Conservation (phyloP, 352 stramenopile genomes). For the Blastocystis sp. region DNA sequence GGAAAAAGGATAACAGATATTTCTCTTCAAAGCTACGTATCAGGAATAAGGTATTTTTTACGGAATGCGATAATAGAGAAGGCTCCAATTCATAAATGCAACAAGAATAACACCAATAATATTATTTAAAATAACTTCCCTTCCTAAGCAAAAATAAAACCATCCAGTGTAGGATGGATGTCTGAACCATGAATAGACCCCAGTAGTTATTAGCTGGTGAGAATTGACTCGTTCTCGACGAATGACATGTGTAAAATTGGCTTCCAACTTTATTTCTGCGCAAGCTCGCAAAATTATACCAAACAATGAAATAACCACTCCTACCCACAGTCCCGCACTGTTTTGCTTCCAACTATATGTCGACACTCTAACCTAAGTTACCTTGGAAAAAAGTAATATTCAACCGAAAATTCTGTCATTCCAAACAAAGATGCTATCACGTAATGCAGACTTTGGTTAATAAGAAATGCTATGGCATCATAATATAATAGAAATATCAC, state of each 20-base stretch:
- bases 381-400: conserved; percentile 27
- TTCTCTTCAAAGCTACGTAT: conserved; percentile 48
- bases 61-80: conserved; percentile 36
- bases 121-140: conserved; percentile 32
- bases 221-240: not conserved
- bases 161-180: conserved; percentile 57
- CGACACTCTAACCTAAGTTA: not conserved
- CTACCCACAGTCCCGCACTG: not conserved
- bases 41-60: not conserved
- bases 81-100: not conserved
- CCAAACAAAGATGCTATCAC: not conserved
- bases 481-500: not conserved
- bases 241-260: conserved; percentile 54
- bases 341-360: not conserved
- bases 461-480: conserved; percentile 10
- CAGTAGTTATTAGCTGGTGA: conserved; percentile 39
- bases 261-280: conserved; percentile 28
- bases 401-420: conserved; percentile 48
- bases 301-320: not conserved
- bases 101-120: not conserved
- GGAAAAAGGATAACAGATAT: conserved; percentile 37
- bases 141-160: conserved; percentile 56
- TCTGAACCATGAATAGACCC: conserved; percentile 34
- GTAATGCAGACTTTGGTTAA: conserved; percentile 50
- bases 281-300: not conserved